A percentile compares a stretch with the other conserved stretches of the same genome.
Conservation (phyloP, 768 basidiomycete species). For the Russula emetica region DNA sequence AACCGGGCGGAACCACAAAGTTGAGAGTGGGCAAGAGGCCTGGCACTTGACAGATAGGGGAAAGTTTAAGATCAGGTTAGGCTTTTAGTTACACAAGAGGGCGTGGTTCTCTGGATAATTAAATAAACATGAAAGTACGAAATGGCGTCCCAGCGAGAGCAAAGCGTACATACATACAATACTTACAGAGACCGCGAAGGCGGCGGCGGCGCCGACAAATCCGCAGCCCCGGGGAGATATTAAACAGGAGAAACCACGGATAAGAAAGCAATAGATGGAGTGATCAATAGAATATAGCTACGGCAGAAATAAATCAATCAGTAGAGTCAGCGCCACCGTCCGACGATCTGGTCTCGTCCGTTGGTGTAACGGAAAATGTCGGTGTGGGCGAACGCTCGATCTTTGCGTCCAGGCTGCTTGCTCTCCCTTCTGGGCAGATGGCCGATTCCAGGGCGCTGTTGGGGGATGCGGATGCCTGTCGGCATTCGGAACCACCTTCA, state of each 20-base stretch:
- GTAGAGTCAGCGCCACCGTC: slow-evolving; percentile 20
- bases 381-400: slow-evolving; percentile 24
- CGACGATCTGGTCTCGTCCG: slow-evolving; percentile 22
- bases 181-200: slow-evolving; percentile 20
- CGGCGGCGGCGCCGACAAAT: not conserved
- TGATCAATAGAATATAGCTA: slow-evolving; percentile 21
- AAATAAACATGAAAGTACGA: slow-evolving; percentile 27
- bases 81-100: slow-evolving; percentile 20
- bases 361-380: slow-evolving; percentile 19
- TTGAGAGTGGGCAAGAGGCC: not conserved
- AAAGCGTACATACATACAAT: slow-evolving; percentile 27
- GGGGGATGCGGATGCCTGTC: slow-evolving; percentile 34
- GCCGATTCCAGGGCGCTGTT: slow-evolving; percentile 9
- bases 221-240: slow-evolving; percentile 10
- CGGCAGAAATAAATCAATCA: slow-evolving; percentile 23
- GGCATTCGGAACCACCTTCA: slow-evolving; percentile 78
- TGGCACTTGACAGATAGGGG: slow-evolving; percentile 24
- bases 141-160: slow-evolving; percentile 23
- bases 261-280: slow-evolving; percentile 21
- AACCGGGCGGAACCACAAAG: not conserved
- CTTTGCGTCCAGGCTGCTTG: slow-evolving; percentile 18
- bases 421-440: slow-evolving; percentile 14
- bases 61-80: slow-evolving; percentile 14
- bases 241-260: slow-evolving; percentile 22
- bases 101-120: slow-evolving; percentile 25